A percentile compares a stretch with the other conserved stretches of the same genome.
Conservation (phyloP, 805 yeast species). For the Candida schatavii region DNA sequence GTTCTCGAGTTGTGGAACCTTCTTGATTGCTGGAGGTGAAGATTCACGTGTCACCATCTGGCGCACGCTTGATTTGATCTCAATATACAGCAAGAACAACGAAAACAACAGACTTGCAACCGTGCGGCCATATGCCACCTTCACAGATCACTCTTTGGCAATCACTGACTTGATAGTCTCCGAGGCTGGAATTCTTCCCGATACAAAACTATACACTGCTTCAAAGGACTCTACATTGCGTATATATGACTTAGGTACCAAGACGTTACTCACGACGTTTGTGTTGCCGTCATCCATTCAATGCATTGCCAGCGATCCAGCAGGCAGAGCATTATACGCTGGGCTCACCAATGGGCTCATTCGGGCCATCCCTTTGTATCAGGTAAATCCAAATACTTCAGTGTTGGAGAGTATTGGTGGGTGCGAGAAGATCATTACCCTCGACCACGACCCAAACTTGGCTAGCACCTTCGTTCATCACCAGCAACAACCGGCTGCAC, state of each 20-base stretch:
- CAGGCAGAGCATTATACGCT: conserved; percentile 68
- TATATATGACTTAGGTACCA: conserved; percentile 55
- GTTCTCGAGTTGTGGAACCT: conserved; percentile 59
- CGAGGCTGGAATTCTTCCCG: conserved; percentile 54
- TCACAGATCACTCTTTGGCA: conserved; percentile 61
- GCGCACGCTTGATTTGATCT: conserved; percentile 61
- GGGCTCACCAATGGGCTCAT: conserved; percentile 68
- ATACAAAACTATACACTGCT: conserved; percentile 61
- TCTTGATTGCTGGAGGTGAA: conserved; percentile 69
- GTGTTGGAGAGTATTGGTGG: conserved; percentile 64
- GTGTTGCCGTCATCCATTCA: conserved; percentile 60
- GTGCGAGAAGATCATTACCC: conserved; percentile 46
- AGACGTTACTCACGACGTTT: conserved; percentile 60
- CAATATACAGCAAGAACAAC: conserved; percentile 21
- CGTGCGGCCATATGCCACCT: conserved; percentile 54
- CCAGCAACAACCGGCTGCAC: conserved; percentile 20
- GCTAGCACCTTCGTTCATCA: conserved; percentile 54
- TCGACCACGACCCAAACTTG: conserved; percentile 50
- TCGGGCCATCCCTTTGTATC: conserved; percentile 52
- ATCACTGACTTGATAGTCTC: conserved; percentile 46
- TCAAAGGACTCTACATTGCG: conserved; percentile 76
- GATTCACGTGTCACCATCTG: conserved; percentile 81
- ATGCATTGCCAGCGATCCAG: conserved; percentile 68
- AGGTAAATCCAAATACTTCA: conserved; percentile 28
- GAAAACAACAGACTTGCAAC: conserved; percentile 23